Evolutionary conservation across 305 asterid species (phyloP).

Genomic region (Andrographis paniculata): DNA sequence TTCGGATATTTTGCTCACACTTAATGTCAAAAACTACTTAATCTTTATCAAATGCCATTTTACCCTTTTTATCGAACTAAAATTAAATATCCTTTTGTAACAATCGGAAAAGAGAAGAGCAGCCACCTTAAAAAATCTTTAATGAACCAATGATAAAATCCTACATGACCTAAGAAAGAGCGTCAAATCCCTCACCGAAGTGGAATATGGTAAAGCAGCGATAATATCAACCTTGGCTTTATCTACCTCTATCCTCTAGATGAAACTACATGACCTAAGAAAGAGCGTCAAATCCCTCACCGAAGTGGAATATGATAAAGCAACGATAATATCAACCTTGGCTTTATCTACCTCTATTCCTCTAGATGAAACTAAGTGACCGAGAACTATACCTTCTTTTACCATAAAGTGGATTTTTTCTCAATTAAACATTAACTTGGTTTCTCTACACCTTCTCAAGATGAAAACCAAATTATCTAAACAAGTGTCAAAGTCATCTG

Average conservation of each 20-base stretch:
- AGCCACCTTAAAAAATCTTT: slow-evolving; percentile 10
- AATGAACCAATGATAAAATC: background rate
- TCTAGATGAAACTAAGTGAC: background rate
- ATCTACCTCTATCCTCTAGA: too few species aligned
- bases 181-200: too few species aligned
- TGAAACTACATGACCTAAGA: slow-evolving; percentile 7
- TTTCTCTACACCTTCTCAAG: too few species aligned
- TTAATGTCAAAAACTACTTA: background rate
- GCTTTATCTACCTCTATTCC: too few species aligned
- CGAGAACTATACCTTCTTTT: background rate
- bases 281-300: slow-evolving; percentile 6
- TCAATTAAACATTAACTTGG: too few species aligned
- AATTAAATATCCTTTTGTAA: slow-evolving; percentile 4
- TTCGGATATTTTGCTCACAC: too few species aligned
- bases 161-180: slow-evolving; percentile 8
- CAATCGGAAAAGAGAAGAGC: background rate
- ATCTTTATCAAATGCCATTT: slow-evolving; percentile 10
- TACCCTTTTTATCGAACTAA: background rate
- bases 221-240: too few species aligned
- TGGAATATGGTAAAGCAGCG: too few species aligned
- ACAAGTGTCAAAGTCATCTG: too few species aligned
- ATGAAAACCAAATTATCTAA: too few species aligned
- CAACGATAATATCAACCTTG: too few species aligned
- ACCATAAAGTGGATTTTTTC: slow-evolving; percentile 4
- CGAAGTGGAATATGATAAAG: too few species aligned